Percentiles rank a stretch among this genome's conserved stretches.
These are phyloP conservation scores for Hymenoscyphus fraxineus DNA, from an alignment of 2,329 filamentous ascomycete genomes.

Conservation along the genomic window DNA sequence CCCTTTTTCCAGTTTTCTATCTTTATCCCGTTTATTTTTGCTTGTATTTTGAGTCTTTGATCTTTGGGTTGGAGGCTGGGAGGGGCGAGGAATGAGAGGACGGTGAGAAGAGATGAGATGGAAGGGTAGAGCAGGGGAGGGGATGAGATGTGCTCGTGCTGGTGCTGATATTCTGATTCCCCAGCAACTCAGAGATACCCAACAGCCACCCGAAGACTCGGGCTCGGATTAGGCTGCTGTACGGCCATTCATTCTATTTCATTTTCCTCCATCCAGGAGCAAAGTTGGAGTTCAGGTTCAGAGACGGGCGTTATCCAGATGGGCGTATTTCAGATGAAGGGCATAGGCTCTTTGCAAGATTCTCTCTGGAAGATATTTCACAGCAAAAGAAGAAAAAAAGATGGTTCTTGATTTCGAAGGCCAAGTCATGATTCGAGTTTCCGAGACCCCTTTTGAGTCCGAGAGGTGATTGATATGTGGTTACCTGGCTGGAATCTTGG, in stretches of 20 bases:
- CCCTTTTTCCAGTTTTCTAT: background rate
- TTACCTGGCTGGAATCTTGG: too few species aligned
- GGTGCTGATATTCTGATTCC: background rate
- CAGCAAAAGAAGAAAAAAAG: background rate
- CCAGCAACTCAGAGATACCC: conserved; percentile 35
- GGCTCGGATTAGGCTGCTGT: conserved; percentile 7
- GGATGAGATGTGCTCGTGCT: background rate
- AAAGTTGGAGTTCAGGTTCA: background rate
- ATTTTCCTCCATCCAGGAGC: background rate
- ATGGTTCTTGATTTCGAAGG: background rate
- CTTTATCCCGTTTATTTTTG: background rate
- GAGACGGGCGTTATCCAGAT: background rate
- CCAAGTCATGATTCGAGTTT: background rate
- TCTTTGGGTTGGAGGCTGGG: too few species aligned
- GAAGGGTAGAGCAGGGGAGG: background rate
- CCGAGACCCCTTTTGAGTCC: background rate
- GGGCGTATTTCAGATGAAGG: background rate
- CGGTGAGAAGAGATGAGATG: background rate
- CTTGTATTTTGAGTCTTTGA: too few species aligned
- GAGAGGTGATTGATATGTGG: background rate
- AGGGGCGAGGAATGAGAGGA: background rate
- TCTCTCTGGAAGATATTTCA: background rate
- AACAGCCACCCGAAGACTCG: conserved; percentile 14
- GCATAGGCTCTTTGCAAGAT: background rate
- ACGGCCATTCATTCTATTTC: background rate